A percentile compares a stretch with the other conserved stretches of the same genome.
Conservation (phyloP, 257 asterid species). For the Solanum boliviense region DNA sequence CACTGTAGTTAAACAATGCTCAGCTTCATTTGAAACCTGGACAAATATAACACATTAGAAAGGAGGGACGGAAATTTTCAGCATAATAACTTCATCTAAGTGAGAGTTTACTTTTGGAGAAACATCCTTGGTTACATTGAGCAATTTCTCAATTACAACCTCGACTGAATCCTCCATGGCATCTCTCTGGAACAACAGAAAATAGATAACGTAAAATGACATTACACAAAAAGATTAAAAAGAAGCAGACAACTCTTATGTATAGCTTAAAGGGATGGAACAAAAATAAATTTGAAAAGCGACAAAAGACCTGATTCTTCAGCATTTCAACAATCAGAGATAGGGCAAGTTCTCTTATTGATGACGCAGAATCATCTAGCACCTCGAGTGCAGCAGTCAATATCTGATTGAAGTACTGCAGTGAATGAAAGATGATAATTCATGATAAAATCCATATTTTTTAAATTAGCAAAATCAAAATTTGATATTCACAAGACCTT, state of each 20-base stretch:
- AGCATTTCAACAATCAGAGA: constrained; percentile 75
- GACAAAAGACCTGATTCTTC: constrained; percentile 73
- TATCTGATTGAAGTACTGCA: constrained; percentile 96
- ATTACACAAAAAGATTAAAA: not conserved
- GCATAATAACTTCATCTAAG: not conserved
- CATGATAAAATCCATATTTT: not conserved
- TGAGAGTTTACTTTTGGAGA: constrained; percentile 53
- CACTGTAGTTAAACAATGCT: constrained; percentile 75
- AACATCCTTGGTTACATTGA: constrained; percentile 68
- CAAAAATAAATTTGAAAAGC: not conserved
- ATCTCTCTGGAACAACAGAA: constrained; percentile 47
- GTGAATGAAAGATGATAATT: not conserved
- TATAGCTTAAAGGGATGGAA: not conserved
- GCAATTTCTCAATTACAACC: constrained; percentile 82
- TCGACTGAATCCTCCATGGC: constrained; percentile 93
- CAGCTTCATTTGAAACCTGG: constrained; percentile 87
- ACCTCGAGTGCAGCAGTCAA: constrained; percentile 84
- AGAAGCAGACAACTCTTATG: not conserved
- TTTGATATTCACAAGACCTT: not conserved
- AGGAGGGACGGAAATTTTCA: not conserved
- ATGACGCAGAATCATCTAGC: constrained; percentile 82
- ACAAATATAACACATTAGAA: constrained; percentile 9
- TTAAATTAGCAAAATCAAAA: not conserved
- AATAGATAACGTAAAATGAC: not conserved
- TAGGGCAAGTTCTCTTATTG: constrained; percentile 70